phyloP scores from a whole-genome alignment of 768 basidiomycete genomes.

The Saitozyma sp. region DNA sequence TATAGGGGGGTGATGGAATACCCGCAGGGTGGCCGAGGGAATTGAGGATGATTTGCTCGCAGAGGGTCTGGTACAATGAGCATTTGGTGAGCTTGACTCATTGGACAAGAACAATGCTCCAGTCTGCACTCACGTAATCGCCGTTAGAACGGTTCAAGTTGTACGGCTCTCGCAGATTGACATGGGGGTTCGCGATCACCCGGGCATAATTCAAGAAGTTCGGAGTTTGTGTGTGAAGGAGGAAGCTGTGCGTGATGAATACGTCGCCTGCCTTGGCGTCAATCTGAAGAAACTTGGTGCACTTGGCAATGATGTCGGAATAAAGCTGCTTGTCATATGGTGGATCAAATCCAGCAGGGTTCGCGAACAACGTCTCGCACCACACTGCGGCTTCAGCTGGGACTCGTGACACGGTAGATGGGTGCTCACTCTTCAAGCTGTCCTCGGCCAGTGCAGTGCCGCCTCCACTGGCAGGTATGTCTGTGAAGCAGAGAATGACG shows the following conservation, averaged over 20 bases:
- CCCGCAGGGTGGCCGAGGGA: conserved; percentile 19
- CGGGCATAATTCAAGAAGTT: conserved; percentile 29
- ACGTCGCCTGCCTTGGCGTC: conserved; percentile 31
- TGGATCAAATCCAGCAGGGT: conserved; percentile 33
- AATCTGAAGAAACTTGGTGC: conserved; percentile 17
- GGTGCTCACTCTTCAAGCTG: conserved; percentile 14
- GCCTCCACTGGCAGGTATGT: conserved; percentile 19
- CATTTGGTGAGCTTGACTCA: too few relatives aligned
- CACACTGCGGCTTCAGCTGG: conserved; percentile 2
- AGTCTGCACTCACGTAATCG: conserved; percentile 23
- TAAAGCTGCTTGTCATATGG: conserved; percentile 11
- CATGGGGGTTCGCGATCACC: conserved; percentile 37
- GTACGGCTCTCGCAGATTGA: conserved; percentile 22
- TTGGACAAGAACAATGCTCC: neutral
- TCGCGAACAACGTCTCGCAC: conserved; percentile 19
- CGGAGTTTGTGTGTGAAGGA: conserved; percentile 19
- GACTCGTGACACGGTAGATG: neutral
- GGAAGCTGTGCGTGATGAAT: conserved; percentile 24
- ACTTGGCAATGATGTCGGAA: conserved; percentile 11
- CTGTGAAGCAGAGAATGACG: conserved; percentile 34
- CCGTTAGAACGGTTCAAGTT: conserved; percentile 29
- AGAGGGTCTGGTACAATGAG: conserved; percentile 18
- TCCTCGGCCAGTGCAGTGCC: conserved; percentile 27
- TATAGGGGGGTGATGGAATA: conserved; percentile 11
- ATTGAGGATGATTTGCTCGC: conserved; percentile 36